phyloP scores from a whole-genome alignment of 1,284 basidiomycete species.

The Papiliotrema fonsecae region DNA sequence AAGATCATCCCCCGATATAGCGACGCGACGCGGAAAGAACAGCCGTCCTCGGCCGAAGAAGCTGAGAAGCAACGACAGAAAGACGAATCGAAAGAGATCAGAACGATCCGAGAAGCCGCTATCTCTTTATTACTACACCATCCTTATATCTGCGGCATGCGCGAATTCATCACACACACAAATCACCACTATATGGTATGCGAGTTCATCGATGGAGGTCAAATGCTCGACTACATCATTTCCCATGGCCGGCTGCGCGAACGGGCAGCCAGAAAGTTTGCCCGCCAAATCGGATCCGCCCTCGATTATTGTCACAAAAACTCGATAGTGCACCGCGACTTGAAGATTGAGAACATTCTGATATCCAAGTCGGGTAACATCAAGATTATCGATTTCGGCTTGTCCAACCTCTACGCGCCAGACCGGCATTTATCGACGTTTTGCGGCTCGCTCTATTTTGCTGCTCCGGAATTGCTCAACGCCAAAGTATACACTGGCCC shows the following conservation, averaged over 20 bases:
- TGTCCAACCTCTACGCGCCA: constrained; percentile 95
- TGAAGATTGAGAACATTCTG: constrained; percentile 99
- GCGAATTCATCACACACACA: constrained; percentile 92
- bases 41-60: constrained; percentile 37
- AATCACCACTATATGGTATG: constrained; percentile 99
- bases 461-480: constrained; percentile 92
- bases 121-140: constrained; percentile 92
- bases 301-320: constrained; percentile 97
- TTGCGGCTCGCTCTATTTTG: constrained; percentile 96
- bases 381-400: constrained; percentile 99
- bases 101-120: constrained; percentile 91
- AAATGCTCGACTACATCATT: constrained; percentile 99
- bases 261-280: constrained; percentile 92
- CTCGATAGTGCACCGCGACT: constrained; percentile 91
- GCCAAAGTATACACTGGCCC: constrained; percentile 95
- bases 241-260: constrained; percentile 94
- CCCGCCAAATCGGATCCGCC: constrained; percentile 91
- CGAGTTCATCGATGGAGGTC: constrained; percentile 97
- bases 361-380: constrained; percentile 98
- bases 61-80: constrained; percentile 68
- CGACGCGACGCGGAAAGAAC: constrained; percentile 52
- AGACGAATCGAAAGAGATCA: constrained; percentile 92
- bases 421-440: constrained; percentile 81
- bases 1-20: constrained; percentile 90
- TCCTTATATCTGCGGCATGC: constrained; percentile 98